These are phyloP conservation scores for Takashimella tepidaria DNA, from an alignment of 1,284 basidiomycete species.

Conservation along the genomic window DNA sequence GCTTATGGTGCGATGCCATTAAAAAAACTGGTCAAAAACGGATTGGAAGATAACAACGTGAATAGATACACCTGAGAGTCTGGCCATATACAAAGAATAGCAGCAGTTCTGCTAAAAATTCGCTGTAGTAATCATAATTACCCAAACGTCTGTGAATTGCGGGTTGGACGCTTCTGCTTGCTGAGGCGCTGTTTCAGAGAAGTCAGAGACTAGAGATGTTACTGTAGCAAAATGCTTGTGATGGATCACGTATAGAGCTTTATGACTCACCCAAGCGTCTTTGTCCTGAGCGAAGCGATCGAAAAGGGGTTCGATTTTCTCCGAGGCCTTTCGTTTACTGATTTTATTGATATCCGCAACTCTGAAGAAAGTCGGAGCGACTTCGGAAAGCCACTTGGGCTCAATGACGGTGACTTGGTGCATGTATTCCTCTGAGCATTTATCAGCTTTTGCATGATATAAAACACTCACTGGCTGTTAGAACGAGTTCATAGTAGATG, in stretches of 20 bases:
- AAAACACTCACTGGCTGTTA: slow-evolving; percentile 57
- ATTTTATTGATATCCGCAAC: slow-evolving; percentile 94
- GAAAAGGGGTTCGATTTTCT: slow-evolving; percentile 83
- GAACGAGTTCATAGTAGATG: slow-evolving; percentile 69
- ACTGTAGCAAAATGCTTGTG: neutral
- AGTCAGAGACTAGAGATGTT: slow-evolving; percentile 1
- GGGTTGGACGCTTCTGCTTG: slow-evolving; percentile 43
- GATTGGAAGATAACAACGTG: too few species aligned
- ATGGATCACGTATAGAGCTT: too few species aligned
- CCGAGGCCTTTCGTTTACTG: slow-evolving; percentile 92
- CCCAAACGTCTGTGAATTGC: slow-evolving; percentile 43
- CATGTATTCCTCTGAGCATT: slow-evolving; percentile 70
- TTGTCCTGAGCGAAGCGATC: slow-evolving; percentile 48
- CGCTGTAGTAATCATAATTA: too few species aligned
- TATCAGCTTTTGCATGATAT: slow-evolving; percentile 6
- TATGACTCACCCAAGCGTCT: slow-evolving; percentile 50
- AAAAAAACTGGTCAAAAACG: too few species aligned
- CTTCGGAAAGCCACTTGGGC: slow-evolving; percentile 97
- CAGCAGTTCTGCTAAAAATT: too few species aligned
- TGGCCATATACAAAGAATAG: too few species aligned
- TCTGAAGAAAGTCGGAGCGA: slow-evolving; percentile 92
- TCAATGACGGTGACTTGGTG: slow-evolving; percentile 92
- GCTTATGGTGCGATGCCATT: too few species aligned
- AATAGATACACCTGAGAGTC: too few species aligned
- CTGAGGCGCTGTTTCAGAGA: slow-evolving; percentile 29